Conservation (phyloP, 148 eudicot genomes). For the Rhododendron henanense region DNA sequence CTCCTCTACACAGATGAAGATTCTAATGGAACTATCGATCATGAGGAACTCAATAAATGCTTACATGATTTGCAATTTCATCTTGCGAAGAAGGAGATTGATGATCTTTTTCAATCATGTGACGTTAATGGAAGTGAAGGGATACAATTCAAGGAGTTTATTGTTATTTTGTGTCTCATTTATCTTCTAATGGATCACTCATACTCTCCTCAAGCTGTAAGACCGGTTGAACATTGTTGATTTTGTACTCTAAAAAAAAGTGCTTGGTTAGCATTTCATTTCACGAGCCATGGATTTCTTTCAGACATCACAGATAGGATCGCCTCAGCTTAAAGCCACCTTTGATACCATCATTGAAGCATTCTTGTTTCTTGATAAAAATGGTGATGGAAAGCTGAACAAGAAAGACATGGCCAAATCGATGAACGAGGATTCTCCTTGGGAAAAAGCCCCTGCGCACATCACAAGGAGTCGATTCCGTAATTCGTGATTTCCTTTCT, state of each 20-base stretch:
- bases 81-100: constrained; percentile 43
- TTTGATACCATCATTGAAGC: constrained; percentile 54
- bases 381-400: constrained; percentile 65
- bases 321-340: constrained; percentile 46
- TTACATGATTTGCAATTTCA: constrained; percentile 38
- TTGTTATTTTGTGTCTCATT: constrained; percentile 56
- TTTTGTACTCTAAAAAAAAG: not conserved
- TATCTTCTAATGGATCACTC: constrained; percentile 46
- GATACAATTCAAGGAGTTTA: constrained; percentile 64
- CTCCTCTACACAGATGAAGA: constrained; percentile 43
- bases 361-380: constrained; percentile 66
- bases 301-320: constrained; percentile 38
- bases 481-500: constrained; percentile 13
- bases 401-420: constrained; percentile 52
- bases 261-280: not conserved
- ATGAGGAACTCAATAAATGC: constrained; percentile 51
- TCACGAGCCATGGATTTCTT: constrained; percentile 7
- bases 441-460: constrained; percentile 55
- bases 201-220: constrained; percentile 31
- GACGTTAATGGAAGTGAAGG: constrained; percentile 44
- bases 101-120: constrained; percentile 62
- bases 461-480: constrained; percentile 44
- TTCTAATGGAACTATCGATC: constrained; percentile 45
- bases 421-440: constrained; percentile 40
- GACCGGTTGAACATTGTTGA: not conserved